phyloP scores from a whole-genome alignment of 1,284 basidiomycete species.

The Trichosporon ovoides region DNA sequence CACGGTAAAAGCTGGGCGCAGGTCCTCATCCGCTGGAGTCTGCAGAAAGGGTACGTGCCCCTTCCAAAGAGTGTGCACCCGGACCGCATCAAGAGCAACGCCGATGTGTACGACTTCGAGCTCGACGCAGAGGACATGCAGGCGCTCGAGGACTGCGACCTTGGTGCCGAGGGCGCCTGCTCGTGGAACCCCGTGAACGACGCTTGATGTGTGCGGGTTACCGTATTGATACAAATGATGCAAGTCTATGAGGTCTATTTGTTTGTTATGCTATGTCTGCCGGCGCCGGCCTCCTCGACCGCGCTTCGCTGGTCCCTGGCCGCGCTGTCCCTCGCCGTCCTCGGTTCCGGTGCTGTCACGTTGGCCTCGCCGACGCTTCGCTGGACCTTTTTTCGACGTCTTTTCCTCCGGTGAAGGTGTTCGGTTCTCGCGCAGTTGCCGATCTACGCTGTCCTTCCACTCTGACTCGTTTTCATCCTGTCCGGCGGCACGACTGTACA shows the following conservation, averaged over 20 bases:
- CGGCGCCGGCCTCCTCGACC: conserved; percentile 12
- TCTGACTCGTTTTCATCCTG: conserved; percentile 5
- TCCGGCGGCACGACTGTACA: conserved; percentile 7
- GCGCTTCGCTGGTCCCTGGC: not conserved
- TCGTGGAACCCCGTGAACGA: conserved; percentile 67
- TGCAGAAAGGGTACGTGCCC: conserved; percentile 70
- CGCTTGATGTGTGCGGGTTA: not conserved
- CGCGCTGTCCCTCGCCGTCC: not conserved
- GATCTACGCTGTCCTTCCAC: conserved; percentile 9
- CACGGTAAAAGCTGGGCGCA: conserved; percentile 64
- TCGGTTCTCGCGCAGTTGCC: not conserved
- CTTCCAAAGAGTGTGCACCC: conserved; percentile 71
- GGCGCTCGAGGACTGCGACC: conserved; percentile 59
- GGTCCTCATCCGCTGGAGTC: conserved; percentile 72
- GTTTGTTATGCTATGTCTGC: not conserved
- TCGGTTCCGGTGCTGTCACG: conserved; percentile 3
- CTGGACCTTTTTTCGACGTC: not conserved
- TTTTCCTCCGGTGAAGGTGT: not conserved
- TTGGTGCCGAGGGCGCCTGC: conserved; percentile 57
- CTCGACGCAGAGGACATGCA: conserved; percentile 60
- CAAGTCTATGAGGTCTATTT: conserved; percentile 3
- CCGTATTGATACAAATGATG: not conserved
- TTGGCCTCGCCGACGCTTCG: not conserved
- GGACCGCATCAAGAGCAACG: conserved; percentile 63
- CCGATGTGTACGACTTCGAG: conserved; percentile 65